These are phyloP conservation scores for Lipomyces kockii DNA, from an alignment of 805 yeast genomes.

Conservation along the genomic window DNA sequence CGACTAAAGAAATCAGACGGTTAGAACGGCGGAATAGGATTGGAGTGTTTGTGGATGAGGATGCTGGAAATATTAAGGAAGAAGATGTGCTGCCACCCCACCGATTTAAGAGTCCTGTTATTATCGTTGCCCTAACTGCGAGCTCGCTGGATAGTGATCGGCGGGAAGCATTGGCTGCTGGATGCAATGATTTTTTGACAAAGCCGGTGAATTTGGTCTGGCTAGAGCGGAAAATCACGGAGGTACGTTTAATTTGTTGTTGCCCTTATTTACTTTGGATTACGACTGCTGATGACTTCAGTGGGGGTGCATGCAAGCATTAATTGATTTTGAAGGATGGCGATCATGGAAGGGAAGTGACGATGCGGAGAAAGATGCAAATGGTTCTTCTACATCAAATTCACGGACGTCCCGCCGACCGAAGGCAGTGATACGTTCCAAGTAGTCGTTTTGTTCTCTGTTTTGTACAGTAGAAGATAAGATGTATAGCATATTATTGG, in stretches of 20 bases:
- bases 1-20: slow-evolving; percentile 86
- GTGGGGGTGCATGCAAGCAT: slow-evolving; percentile 99
- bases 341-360: slow-evolving; percentile 47
- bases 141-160: slow-evolving; percentile 83
- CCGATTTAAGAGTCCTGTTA: slow-evolving; percentile 90
- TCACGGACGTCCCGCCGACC: slow-evolving; percentile 4
- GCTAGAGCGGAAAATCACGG: slow-evolving; percentile 86
- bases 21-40: slow-evolving; percentile 79
- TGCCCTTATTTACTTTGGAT: not conserved
- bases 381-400: not conserved
- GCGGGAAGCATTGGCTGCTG: slow-evolving; percentile 91
- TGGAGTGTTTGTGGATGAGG: slow-evolving; percentile 59
- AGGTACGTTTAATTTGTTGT: slow-evolving; percentile 26
- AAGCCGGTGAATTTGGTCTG: slow-evolving; percentile 94
- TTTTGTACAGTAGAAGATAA: not conserved
- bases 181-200: slow-evolving; percentile 94
- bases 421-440: not conserved
- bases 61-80: slow-evolving; percentile 45
- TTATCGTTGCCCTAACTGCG: slow-evolving; percentile 96
- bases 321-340: slow-evolving; percentile 96
- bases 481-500: not conserved
- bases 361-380: slow-evolving; percentile 14
- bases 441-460: not conserved
- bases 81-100: slow-evolving; percentile 63
- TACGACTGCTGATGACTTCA: slow-evolving; percentile 49